Base-by-base conservation (phyloP, 306 rosid genomes). In the Malus fusca region DNA sequence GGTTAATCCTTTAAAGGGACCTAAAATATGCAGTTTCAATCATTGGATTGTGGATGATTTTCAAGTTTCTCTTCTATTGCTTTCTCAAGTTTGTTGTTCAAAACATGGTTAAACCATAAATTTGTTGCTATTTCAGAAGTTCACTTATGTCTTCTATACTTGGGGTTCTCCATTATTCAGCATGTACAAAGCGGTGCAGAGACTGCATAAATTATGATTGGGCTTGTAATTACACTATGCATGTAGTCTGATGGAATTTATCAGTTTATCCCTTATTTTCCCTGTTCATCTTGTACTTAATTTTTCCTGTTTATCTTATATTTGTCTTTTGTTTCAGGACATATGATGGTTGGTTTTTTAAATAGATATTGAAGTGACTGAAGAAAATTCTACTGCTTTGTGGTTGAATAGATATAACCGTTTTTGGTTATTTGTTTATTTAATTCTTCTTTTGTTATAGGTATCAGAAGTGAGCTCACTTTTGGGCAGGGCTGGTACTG, bases 401-500 rank as follows among this genome's bases (percentile, higher is more conserved):
- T 51, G 21, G 23, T 31, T 52, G 43, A 40, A 40, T 40, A 21
- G 19, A 55, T 14, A 51, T 52, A 22, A 51, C n/a, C 52, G 19
- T 28, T 33, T 37, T 64, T 9, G 44, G 44, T 52, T 52, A 8
- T 52, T 52, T 52, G n/a, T 17, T 58, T n/a, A n/a, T 8, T 22
- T 58, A 5, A 11, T 35, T 70, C 21, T 48, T 72, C 46, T 25
- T 79, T 43, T 28, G 58, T 73, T 83, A 51, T 84, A 96, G 99
- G 99, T 96, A 30, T 90, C 99, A 62, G 99, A 96, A 86, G 91
- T 92, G 84, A 90, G 99, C 82, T 92, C 91, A 66, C 90, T 89
- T 78, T 81, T 96, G 84, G 98, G 98, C 46, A 86, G 94, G 85
- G 99, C 99, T 76, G 96, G 99, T 84, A 96, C 97, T 66, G 98